A percentile compares a stretch with the other conserved stretches of the same genome.
phyloP scores from a whole-genome alignment of 1,139 yeast species.

The Saccharomyces pastorianus region DNA sequence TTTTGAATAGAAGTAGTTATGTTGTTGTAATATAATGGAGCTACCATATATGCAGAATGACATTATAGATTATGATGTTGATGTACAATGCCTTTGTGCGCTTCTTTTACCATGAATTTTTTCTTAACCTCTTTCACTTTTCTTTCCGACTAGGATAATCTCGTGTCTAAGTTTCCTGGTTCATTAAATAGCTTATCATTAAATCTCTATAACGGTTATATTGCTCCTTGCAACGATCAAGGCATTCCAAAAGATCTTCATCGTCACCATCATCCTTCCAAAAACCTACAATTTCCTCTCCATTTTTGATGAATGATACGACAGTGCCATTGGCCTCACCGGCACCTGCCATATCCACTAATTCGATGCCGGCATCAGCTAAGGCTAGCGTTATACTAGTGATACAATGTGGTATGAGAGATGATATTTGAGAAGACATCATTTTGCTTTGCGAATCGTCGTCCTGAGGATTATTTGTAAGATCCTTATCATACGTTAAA shows the following conservation, averaged over 20 bases:
- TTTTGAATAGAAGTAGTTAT: too few species aligned
- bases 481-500: conserved; percentile 29
- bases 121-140: background rate
- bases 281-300: conserved; percentile 32
- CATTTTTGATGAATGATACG: conserved; percentile 31
- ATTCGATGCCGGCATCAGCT: conserved; percentile 75
- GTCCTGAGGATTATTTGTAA: conserved; percentile 7
- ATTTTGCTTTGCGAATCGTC: background rate
- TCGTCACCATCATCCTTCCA: conserved; percentile 26
- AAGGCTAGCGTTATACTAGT: conserved; percentile 66
- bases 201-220: conserved; percentile 17
- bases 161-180: background rate
- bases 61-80: background rate
- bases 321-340: conserved; percentile 42
- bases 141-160: background rate
- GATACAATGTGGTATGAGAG: conserved; percentile 24
- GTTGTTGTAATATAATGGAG: too few species aligned
- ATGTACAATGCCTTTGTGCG: background rate
- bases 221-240: conserved; percentile 19
- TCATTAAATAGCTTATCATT: conserved; percentile 16
- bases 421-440: conserved; percentile 7
- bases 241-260: conserved; percentile 12
- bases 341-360: conserved; percentile 69
- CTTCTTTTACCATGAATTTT: background rate
- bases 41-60: background rate